Percentiles rank a stretch among this genome's conserved stretches.
Evolutionary conservation across 495 filamentous ascomycete genomes (phyloP).

Genomic region (Barbatosphaeria neglecta): DNA sequence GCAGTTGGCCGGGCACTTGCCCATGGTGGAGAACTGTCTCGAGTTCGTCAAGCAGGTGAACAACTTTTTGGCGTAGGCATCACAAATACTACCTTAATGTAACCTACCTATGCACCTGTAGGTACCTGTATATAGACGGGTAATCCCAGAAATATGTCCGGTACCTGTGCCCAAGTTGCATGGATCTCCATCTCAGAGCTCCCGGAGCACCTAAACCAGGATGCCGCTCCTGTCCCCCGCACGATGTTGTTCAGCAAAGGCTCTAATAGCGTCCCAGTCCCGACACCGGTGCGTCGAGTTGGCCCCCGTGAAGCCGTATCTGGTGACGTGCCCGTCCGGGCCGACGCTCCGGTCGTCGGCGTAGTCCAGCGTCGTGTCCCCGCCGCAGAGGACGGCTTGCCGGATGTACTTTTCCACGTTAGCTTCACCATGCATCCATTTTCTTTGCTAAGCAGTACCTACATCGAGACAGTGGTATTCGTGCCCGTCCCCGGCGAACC

Average conservation of each 20-base stretch:
- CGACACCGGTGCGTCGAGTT: constrained; percentile 17
- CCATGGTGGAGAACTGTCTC: constrained; percentile 54
- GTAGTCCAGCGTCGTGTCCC: constrained; percentile 20
- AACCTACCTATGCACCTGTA: no score
- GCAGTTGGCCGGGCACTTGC: constrained; percentile 50
- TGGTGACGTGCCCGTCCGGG: constrained; percentile 7
- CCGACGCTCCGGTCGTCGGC: constrained; percentile 7
- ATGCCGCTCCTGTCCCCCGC: constrained; percentile 5
- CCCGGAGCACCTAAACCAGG: background rate
- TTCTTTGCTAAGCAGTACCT: constrained; percentile 1
- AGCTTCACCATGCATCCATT: background rate
- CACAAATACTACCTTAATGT: background rate
- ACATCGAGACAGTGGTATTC: constrained; percentile 22
- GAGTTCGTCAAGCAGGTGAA: constrained; percentile 41
- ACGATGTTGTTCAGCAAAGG: constrained; percentile 3
- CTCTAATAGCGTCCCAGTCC: constrained; percentile 16
- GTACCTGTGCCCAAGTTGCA: no score
- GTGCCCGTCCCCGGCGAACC: constrained; percentile 18
- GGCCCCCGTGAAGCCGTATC: constrained; percentile 14
- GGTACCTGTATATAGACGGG: no score
- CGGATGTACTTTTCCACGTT: constrained; percentile 5
- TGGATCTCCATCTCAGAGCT: no score
- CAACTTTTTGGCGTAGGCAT: constrained; percentile 26
- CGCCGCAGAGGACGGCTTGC: constrained; percentile 17
- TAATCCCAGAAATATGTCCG: no score